Evolutionary conservation across 1,139 yeast species (phyloP), one percentile per base, ranked within the genome.

Genomic region (Pneumocystis wakefieldiae): DNA sequence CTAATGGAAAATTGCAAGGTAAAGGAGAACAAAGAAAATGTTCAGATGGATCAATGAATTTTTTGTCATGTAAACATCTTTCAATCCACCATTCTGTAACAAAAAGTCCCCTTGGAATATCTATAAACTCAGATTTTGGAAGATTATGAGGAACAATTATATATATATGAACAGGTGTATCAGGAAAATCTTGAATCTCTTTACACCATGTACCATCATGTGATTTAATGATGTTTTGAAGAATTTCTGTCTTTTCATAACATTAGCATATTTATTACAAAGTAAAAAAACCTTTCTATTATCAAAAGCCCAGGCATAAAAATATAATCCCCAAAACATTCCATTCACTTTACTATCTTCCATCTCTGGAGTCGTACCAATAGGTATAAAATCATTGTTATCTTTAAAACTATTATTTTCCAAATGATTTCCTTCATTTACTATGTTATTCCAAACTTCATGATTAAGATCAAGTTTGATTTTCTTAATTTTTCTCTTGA

Each of bases 41-140:
- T 57, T 57, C 59, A 17, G 59, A 57, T 57, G 59, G 59, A 10
- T 57, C 59, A 12, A 57, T 37, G 14, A 57, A 57, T 57, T 19
- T 39, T 39, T 57, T 57, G 24, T 24, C 3, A 14, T 57, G 59
- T 39, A 57, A 39, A 12, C 59, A 57, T 57, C 42, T 28, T 39
- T 57, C 59, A 57, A 57, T 57, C 59, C 59, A 57, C 59, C 59
- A 57, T 29, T 57, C 59, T 19, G 59, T 57, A 19, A 57, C 42
- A 24, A 57, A 57, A 14, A 28, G 12, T 28, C 59, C 59, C 14
- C 29, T 39, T 5, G 55, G 28, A 24, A 48, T 48, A 24, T 48
- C 32, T 7, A 19, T 15, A 48, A 48, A 24, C 6, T 24, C 12
- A 48, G 15, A 48, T 48, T 10, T 48, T 24, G 55, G 55, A 48